These are phyloP conservation scores for Lasiodiplodia sp. DNA, from an alignment of 2,329 filamentous ascomycete species.

Conservation along the genomic window DNA sequence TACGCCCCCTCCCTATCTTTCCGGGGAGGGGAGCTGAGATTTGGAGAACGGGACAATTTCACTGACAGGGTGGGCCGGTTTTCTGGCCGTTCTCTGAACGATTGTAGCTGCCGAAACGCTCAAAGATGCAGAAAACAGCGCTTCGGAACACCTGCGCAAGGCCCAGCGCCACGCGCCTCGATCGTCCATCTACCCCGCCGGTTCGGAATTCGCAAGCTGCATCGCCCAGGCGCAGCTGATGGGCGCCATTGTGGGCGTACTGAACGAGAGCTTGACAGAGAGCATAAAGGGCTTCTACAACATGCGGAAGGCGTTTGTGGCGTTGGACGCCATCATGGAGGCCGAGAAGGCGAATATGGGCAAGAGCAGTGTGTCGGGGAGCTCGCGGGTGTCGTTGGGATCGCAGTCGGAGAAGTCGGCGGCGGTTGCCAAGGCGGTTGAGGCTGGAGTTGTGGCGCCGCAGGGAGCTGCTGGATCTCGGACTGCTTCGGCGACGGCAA, in stretches of 20 bases:
- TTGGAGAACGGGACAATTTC: not conserved
- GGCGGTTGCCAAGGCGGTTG: not conserved
- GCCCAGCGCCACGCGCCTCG: slow-evolving; percentile 58
- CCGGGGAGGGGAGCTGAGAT: not conserved
- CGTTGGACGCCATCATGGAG: slow-evolving; percentile 79
- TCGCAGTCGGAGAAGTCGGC: slow-evolving; percentile 4
- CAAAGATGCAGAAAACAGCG: slow-evolving; percentile 75
- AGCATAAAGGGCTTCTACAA: slow-evolving; percentile 93
- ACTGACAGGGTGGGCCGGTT: not conserved
- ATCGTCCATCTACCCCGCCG: slow-evolving; percentile 76
- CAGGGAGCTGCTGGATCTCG: not conserved
- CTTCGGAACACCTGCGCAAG: slow-evolving; percentile 77
- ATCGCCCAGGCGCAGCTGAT: slow-evolving; percentile 88
- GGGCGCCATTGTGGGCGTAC: slow-evolving; percentile 83
- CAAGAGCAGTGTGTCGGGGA: slow-evolving; percentile 39
- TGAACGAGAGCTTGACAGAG: slow-evolving; percentile 93
- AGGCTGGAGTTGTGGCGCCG: not conserved
- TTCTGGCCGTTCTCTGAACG: not conserved
- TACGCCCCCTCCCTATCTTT: not conserved
- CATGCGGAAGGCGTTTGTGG: slow-evolving; percentile 84
- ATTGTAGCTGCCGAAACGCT: slow-evolving; percentile 71
- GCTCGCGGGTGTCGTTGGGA: slow-evolving; percentile 13
- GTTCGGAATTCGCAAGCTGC: slow-evolving; percentile 85
- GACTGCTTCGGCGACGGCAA: not conserved
- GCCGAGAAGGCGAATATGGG: slow-evolving; percentile 70